Conservation (phyloP, 2,329 filamentous ascomycete genomes). For the Hymenoscyphus occultus region DNA sequence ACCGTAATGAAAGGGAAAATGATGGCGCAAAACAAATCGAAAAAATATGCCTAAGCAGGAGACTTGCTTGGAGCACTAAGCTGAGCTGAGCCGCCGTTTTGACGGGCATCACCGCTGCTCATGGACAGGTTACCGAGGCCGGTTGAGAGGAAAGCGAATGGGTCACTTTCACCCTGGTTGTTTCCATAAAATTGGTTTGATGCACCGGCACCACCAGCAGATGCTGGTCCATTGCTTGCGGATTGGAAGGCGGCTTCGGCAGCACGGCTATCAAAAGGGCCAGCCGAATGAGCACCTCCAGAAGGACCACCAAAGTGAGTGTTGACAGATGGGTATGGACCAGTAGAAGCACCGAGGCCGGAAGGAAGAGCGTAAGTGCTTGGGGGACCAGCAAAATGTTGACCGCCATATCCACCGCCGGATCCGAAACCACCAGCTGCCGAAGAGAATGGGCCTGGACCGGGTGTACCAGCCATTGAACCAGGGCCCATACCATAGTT, state of each 20-base stretch:
- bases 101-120: constrained; percentile 60
- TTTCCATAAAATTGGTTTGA: constrained; percentile 66
- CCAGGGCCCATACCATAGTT: constrained; percentile 82
- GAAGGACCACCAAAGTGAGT: constrained; percentile 74
- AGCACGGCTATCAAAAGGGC: constrained; percentile 87
- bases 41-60: constrained; percentile 31
- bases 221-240: constrained; percentile 76
- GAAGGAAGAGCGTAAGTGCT: constrained; percentile 89
- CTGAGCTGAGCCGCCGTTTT: constrained; percentile 51
- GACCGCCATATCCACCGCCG: constrained; percentile 59
- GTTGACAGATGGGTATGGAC: constrained; percentile 78
- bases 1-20: constrained; percentile 29
- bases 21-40: constrained; percentile 26
- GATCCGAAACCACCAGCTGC: constrained; percentile 66
- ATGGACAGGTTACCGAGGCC: constrained; percentile 72
- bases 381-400: constrained; percentile 83
- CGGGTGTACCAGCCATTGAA: constrained; percentile 81
- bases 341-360: constrained; percentile 74
- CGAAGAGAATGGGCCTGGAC: constrained; percentile 72
- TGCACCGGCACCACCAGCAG: constrained; percentile 71
- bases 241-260: constrained; percentile 93
- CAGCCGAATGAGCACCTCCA: constrained; percentile 75
- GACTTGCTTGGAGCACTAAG: constrained; percentile 37
- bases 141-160: constrained; percentile 75
- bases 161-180: constrained; percentile 62